Evolutionary conservation across 164 flowering plant genomes (phyloP), one percentile per base, ranked within the genome.

Genomic region (Nymphaea colorata): DNA sequence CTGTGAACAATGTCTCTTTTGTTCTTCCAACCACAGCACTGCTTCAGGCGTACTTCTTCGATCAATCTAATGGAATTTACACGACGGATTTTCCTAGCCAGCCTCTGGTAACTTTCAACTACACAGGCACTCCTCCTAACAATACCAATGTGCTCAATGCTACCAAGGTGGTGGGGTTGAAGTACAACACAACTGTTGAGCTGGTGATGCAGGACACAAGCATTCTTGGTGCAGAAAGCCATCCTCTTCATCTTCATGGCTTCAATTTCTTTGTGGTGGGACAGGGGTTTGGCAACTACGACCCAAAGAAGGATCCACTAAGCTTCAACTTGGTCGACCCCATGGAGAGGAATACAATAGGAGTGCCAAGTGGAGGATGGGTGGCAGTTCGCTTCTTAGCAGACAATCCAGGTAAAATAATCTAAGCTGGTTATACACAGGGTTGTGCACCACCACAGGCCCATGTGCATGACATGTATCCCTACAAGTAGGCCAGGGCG

Each of bases 211-310:
- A 68, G 53, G 70, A 55, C 17, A 72, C 74, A 18, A 68, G 68
- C 60, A 72, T 72, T 47, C 71, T 72, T 16, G 75, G 71, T 3
- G 71, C 67, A 43, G 75, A 72, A 62, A 68, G 71, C 60, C 75
- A 72, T 45, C 75, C 75, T 18, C 67, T 68, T 41, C 71, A 64
- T 45, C 69, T 71, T 44, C 73, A 71, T 64, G 72, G 72, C 44
- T 70, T 6, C 63, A 41, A 64, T 41, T 67, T 67, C 69, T 67
- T 51, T 57, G 59, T 68, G 4, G 70, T 68, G 5, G 70, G 70
- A 4, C 51, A 6, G 60, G 70, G 70, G 6, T 68, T 68, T 44
- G 70, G 70, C 17, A 68, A 60, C 12, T 68, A 25, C 42, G 63
- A 67, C 42, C 69, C 62, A 2, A 60, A 60, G 5, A 68, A 68